Evolutionary conservation across 2,329 filamentous ascomycete genomes (phyloP).

Genomic region (Harringtonia lauricola): DNA sequence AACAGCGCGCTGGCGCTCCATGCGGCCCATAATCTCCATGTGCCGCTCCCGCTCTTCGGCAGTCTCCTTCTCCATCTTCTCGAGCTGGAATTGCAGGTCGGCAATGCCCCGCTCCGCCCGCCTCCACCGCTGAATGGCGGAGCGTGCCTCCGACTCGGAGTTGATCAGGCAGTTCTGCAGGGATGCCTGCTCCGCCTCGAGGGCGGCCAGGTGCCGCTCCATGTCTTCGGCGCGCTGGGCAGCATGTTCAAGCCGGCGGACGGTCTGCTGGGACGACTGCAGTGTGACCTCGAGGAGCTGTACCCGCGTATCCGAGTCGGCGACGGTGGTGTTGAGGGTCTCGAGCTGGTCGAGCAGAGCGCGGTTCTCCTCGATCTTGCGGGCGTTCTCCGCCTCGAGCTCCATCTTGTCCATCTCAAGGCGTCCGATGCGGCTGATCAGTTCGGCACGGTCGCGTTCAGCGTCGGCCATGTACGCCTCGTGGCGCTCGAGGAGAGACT

Average conservation of each 20-base stretch:
- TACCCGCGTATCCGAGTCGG: conserved; percentile 71
- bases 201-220: conserved; percentile 65
- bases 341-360: conserved; percentile 76
- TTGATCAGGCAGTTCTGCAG: conserved; percentile 57
- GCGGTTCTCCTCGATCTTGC: conserved; percentile 74
- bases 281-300: conserved; percentile 66
- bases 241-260: conserved; percentile 63
- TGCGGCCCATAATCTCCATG: conserved; percentile 65
- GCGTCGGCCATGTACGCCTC: conserved; percentile 91
- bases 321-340: conserved; percentile 64
- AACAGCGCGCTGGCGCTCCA: conserved; percentile 73
- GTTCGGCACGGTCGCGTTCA: conserved; percentile 67
- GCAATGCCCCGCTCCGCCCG: conserved; percentile 70
- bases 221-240: conserved; percentile 66
- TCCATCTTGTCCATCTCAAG: conserved; percentile 65
- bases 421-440: conserved; percentile 61
- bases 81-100: conserved; percentile 76
- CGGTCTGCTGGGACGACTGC: conserved; percentile 64
- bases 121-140: conserved; percentile 73
- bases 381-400: conserved; percentile 66
- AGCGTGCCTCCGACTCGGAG: conserved; percentile 64
- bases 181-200: conserved; percentile 72
- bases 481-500: conserved; percentile 87
- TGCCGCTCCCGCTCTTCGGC: conserved; percentile 72
- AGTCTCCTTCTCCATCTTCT: conserved; percentile 77